Percentiles rank a stretch among this genome's conserved stretches.
These are phyloP conservation scores for Teratosphaeria pseudoeucalypti DNA, from an alignment of 2,329 filamentous ascomycete species.

Conservation along the genomic window DNA sequence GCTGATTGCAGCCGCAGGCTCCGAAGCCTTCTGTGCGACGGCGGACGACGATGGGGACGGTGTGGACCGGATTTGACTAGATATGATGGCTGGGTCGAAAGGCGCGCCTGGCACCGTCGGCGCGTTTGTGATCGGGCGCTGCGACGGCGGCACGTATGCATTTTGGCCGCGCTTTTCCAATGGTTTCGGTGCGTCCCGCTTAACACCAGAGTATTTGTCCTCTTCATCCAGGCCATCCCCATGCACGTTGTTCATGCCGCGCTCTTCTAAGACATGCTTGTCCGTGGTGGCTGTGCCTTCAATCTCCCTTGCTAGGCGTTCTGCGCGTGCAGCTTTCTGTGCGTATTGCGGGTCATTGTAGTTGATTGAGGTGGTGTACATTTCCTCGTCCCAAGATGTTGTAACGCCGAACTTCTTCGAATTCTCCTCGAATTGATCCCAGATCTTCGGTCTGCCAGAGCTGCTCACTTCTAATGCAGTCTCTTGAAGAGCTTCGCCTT, in stretches of 20 bases:
- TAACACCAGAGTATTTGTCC: constrained; percentile 94
- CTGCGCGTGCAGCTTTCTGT: constrained; percentile 66
- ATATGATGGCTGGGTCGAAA: constrained; percentile 83
- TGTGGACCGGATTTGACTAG: constrained; percentile 45
- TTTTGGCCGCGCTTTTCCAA: constrained; percentile 49
- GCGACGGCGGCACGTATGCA: constrained; percentile 85
- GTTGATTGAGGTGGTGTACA: constrained; percentile 89
- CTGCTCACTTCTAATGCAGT: constrained; percentile 48
- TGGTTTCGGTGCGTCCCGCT: constrained; percentile 50
- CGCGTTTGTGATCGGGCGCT: constrained; percentile 65
- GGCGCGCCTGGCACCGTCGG: constrained; percentile 66
- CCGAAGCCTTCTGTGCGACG: constrained; percentile 1
- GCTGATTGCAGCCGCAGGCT: constrained; percentile 16
- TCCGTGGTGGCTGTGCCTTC: constrained; percentile 65
- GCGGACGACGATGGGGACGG: constrained; percentile 9
- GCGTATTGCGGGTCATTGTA: constrained; percentile 72
- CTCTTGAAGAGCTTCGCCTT: constrained; percentile 31
- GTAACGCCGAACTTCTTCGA: constrained; percentile 77
- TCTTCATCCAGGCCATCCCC: constrained; percentile 72
- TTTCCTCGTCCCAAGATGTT: constrained; percentile 85
- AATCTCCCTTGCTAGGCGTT: constrained; percentile 80
- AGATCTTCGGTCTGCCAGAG: constrained; percentile 34
- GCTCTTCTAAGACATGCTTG: constrained; percentile 77
- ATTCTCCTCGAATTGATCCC: constrained; percentile 94
- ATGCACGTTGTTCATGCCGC: constrained; percentile 31